Evolutionary conservation across 768 basidiomycete genomes (phyloP), one percentile per base, ranked within the genome.

Genomic region (Serendipita sp.): DNA sequence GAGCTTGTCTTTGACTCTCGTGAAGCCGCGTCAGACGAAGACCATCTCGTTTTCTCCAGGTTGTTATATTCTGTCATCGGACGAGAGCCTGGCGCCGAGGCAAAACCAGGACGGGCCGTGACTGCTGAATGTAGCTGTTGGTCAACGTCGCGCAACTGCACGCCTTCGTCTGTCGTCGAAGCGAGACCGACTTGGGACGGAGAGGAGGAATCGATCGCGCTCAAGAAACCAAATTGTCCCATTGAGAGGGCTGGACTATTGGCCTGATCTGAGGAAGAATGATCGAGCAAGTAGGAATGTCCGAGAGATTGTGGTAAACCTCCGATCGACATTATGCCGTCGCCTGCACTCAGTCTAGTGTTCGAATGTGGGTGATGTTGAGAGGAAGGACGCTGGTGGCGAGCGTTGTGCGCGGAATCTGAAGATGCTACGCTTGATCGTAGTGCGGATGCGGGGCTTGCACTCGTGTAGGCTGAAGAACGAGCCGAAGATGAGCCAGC

Each of bases 401-500:
- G 77, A 61, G 78, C 82, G 72, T 89, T 87, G 42, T 77, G 77
- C 43, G 82, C 81, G 26, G 78, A 74, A 63, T 56, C 63, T 24
- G 67, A 64, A 30, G 67, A 67, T 45, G 81, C 70, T 20, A 79
- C 77, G 71, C 84, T 85, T 30, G 56, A 53, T n/a, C 63, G 56
- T 9, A 61, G 28, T 17, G 48, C 63, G 43, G 61, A 64, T n/a
- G 38, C 62, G 14, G 60, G 50, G 62, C 83, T 84, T 20, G 82
- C 81, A 72, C 79, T 84, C 24, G 86, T 85, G 69, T 88, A 88
- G 3, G 87, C 86, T 3, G 86, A 86, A 5, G 88, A 88, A 58
- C 87, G 79, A 4, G 85, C 81, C 3, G 86, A 88, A 1, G 85
- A 84, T 0, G 89, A 86, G 48, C 81, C 81, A 43, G 80, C 79